A percentile compares a stretch with the other conserved stretches of the same genome.
phyloP scores from a whole-genome alignment of 2,329 filamentous ascomycete genomes.

The Davidsoniella eucalypti region DNA sequence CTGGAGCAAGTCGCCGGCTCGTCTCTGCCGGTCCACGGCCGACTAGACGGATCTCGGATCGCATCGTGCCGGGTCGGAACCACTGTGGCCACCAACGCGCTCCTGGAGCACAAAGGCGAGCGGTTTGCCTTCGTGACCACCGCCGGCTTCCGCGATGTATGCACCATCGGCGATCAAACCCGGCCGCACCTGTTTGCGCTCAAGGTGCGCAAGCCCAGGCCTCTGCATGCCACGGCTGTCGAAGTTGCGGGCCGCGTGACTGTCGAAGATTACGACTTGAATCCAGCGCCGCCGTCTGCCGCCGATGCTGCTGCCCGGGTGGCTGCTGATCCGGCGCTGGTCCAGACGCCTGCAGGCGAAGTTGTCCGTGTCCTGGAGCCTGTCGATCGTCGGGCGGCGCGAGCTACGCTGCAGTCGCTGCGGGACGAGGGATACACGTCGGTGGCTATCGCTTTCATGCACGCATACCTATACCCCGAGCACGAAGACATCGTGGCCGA shows the following conservation, averaged over 20 bases:
- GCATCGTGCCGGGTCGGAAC: slow-evolving; percentile 69
- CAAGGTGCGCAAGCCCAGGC: slow-evolving; percentile 49
- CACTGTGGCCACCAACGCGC: slow-evolving; percentile 60
- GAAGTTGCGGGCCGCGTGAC: slow-evolving; percentile 64
- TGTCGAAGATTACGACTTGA: slow-evolving; percentile 48
- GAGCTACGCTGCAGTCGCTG: slow-evolving; percentile 39
- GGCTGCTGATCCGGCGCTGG: slow-evolving; percentile 31
- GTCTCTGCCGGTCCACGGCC: slow-evolving; percentile 7
- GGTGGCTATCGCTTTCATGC: slow-evolving; percentile 81
- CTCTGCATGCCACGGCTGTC: slow-evolving; percentile 52
- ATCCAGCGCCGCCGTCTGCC: slow-evolving; percentile 32
- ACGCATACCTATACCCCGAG: slow-evolving; percentile 77
- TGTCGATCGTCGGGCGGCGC: slow-evolving; percentile 37
- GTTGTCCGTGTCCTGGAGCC: slow-evolving; percentile 47
- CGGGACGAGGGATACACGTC: slow-evolving; percentile 54
- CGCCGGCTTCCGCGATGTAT: slow-evolving; percentile 54
- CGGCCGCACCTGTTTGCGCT: slow-evolving; percentile 59
- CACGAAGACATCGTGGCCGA: slow-evolving; percentile 67
- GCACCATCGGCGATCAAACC: slow-evolving; percentile 58
- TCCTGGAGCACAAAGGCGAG: slow-evolving; percentile 61
- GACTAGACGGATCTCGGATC: slow-evolving; percentile 21
- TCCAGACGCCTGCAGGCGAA: slow-evolving; percentile 51
- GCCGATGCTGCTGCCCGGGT: slow-evolving; percentile 12
- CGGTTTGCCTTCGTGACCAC: slow-evolving; percentile 54
- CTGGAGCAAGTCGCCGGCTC: slow-evolving; percentile 25